phyloP scores from a whole-genome alignment of 2,329 filamentous ascomycete species.

The Ophiostoma australiae region DNA sequence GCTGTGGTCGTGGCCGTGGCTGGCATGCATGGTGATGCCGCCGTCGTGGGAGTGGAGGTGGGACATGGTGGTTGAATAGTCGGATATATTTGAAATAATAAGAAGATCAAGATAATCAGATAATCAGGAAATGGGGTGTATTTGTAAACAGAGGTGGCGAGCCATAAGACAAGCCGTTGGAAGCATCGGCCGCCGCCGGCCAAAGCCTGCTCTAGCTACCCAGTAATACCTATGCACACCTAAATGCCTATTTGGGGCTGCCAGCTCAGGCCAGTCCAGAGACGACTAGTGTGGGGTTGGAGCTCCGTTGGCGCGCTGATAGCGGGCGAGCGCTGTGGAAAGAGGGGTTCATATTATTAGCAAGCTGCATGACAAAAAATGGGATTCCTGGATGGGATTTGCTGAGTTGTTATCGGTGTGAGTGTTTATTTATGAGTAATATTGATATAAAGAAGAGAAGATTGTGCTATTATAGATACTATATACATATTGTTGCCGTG shows the following conservation, averaged over 20 bases:
- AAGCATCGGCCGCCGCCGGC: slow-evolving; percentile 13
- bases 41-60: slow-evolving; percentile 47
- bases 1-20: slow-evolving; percentile 34
- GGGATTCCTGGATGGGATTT: slow-evolving; percentile 11
- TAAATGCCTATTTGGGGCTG: slow-evolving; percentile 1
- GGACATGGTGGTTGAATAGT: not conserved
- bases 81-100: not conserved
- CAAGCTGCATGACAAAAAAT: slow-evolving; percentile 2
- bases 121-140: not conserved
- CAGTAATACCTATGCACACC: not conserved
- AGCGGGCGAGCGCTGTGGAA: slow-evolving; percentile 7
- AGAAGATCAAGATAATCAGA: not conserved
- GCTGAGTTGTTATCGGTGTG: not conserved
- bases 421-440: not conserved
- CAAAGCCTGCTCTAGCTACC: not conserved
- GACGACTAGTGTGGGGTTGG: slow-evolving; percentile 12
- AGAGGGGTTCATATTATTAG: slow-evolving; percentile 5
- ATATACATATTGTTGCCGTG: too few species aligned
- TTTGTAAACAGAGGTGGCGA: not conserved
- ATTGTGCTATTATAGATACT: too few species aligned
- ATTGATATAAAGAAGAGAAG: too few species aligned
- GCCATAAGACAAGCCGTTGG: not conserved
- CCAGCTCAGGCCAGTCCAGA: not conserved
- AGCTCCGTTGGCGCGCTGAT: slow-evolving; percentile 2
- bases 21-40: slow-evolving; percentile 33